Conservation (phyloP, 805 yeast species). For the Lipomyces mesembrius region DNA sequence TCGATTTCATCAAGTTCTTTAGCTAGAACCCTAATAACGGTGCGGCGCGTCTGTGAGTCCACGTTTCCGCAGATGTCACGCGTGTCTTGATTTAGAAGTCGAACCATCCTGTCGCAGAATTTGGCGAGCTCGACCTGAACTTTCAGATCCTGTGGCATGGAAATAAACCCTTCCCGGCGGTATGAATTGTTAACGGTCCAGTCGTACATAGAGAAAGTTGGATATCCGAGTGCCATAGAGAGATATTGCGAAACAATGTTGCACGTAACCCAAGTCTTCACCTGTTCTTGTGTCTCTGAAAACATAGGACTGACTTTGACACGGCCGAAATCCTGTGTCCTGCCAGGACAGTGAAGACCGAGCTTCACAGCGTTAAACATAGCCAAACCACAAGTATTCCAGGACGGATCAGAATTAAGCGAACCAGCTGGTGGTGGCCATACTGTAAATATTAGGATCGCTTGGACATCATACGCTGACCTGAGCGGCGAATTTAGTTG, state of each 20-base stretch:
- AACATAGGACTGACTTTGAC: slow-evolving; percentile 48
- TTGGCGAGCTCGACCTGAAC: slow-evolving; percentile 83
- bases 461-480: slow-evolving; percentile 92
- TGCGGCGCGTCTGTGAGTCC: slow-evolving; percentile 70
- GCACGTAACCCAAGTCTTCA: slow-evolving; percentile 91
- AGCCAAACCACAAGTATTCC: slow-evolving; percentile 95
- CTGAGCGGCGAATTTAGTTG: slow-evolving; percentile 52
- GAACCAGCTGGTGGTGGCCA: slow-evolving; percentile 98
- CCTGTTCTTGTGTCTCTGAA: slow-evolving; percentile 66
- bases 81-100: slow-evolving; percentile 72
- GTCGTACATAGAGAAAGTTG: slow-evolving; percentile 87
- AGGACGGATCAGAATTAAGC: slow-evolving; percentile 90
- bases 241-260: slow-evolving; percentile 87
- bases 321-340: slow-evolving; percentile 55
- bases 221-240: slow-evolving; percentile 92
- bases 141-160: slow-evolving; percentile 62
- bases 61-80: slow-evolving; percentile 68
- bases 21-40: slow-evolving; percentile 70
- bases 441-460: slow-evolving; percentile 80
- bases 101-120: slow-evolving; percentile 83
- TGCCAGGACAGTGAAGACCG: slow-evolving; percentile 84
- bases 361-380: slow-evolving; percentile 89
- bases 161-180: slow-evolving; percentile 52
- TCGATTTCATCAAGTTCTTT: slow-evolving; percentile 80
- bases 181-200: slow-evolving; percentile 63